Evolutionary conservation across 352 stramenopile genomes (phyloP).

Genomic region (Phytophthora citrophthora): DNA sequence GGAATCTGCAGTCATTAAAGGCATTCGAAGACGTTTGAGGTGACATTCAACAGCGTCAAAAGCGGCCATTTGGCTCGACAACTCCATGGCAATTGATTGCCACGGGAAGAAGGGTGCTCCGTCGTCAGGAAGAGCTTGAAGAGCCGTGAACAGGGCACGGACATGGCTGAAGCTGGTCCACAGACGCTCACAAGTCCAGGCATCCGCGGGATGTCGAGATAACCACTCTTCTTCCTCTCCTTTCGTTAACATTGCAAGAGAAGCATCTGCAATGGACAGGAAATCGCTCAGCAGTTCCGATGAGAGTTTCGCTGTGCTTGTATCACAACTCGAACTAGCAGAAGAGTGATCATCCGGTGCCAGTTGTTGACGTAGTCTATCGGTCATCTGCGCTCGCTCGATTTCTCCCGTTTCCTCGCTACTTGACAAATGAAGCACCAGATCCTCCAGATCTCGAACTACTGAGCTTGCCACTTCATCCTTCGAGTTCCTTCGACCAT

Average conservation of each 20-base stretch:
- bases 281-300: conserved; percentile 36
- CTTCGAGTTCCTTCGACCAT: no score
- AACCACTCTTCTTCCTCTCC: conserved; percentile 10
- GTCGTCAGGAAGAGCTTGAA: not conserved
- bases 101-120: conserved; percentile 27
- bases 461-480: not conserved
- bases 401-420: conserved; percentile 6
- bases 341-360: not conserved
- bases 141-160: conserved; percentile 3
- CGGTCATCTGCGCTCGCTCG: conserved; percentile 17
- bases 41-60: conserved; percentile 15
- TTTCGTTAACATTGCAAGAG: not conserved
- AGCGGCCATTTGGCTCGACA: conserved; percentile 14
- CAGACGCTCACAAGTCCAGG: conserved; percentile 7
- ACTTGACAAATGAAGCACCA: conserved; percentile 11
- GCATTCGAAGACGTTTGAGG: not conserved
- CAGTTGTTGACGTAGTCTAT: conserved; percentile 11
- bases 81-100: conserved; percentile 22
- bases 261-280: conserved; percentile 14
- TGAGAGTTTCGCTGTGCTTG: conserved; percentile 13
- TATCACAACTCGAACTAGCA: no score
- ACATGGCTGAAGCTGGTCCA: conserved; percentile 16
- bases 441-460: conserved; percentile 19
- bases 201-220: not conserved
- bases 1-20: not conserved